Evolutionary conservation across 2,329 filamentous ascomycete genomes (phyloP), one percentile per base, ranked within the genome.

Genomic region (Ophiostoma tasmaniense): DNA sequence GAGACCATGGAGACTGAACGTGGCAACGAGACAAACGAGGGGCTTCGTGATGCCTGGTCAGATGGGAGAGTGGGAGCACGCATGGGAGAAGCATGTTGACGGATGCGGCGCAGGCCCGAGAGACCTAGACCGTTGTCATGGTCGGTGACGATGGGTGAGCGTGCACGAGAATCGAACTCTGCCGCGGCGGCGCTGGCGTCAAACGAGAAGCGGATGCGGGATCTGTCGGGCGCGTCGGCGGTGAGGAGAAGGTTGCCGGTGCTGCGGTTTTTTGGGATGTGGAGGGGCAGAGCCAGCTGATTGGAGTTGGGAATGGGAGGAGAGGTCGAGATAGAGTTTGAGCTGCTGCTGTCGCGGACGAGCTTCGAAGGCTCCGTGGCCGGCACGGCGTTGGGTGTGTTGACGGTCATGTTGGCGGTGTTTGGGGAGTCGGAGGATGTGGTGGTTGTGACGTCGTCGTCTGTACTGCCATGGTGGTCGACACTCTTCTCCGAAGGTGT

Each of bases 41-140:
- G 77, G 78, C 84, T 87, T 74, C 85, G 82, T 45, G 89, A 89
- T 55, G 89, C 90, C 68, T 85, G 83, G 73, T 83, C 85, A 62
- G 89, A 90, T 68, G 84, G 87, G 70, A 90, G 79, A 35, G 89
- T 89, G 69, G 89, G 83, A 67, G 85, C 83, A 77, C 89, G 84
- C 69, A 86, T 81, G 52, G 87, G 85, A 71, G 90, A 90, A 75
- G 66, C 67, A 39, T 93, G 89, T 79, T 97, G 94, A 77, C 95
- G 91, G 78, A 99, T 99, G 75, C 95, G 90, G 77, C 93, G 90
- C 76, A 99, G 85, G 73, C 95, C 93, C 69, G 92, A 96, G 62
- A 90, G 85, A 68, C 92, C 92, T 72, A 95, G 81, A 74, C 92
- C 92, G 83, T 95, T 91, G 76, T 96, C 93, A 80, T 94, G 92